Base-by-base conservation (phyloP, 2,329 filamentous ascomycete genomes). In the Trichoderma breve region DNA sequence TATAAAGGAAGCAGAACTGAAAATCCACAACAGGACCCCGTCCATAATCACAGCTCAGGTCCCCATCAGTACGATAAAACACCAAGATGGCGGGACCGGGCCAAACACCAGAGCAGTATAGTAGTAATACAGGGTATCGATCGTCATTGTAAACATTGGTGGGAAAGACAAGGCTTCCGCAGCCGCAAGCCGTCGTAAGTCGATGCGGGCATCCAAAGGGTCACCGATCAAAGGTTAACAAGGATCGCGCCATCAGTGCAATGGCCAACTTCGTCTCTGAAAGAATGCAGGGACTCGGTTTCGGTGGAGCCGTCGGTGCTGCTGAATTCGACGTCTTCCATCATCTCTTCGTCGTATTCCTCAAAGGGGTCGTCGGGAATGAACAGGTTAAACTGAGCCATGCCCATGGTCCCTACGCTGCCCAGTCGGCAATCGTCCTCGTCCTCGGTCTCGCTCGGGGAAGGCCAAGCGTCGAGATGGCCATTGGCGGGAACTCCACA, bases 261-360 rank as follows among this genome's bases (percentile, higher is more conserved):
- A 39, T 76, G 47, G 11, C 11, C 47, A 51, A 51, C 47, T 24
- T 51, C 47, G 47, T 21, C n/a, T 51, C 47, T 51, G 47, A 51
- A 51, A 9, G 47, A 12, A 11, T 21, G 18, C 4, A 6, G 28
- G 57, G 28, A 60, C 6, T 60, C 57, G 55, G 15, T 18, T 18
- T 74, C 75, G 47, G 58, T 60, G 4, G 57, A 61, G n/a, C 63
- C 67, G 47, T 67, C 73, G 55, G 73, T 74, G 70, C 73, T 74
- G 73, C 74, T 74, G 36, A 72, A 53, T 18, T 76, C 74, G 58
- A 74, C 73, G 43, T 78, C 77, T 39, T 76, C 76, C 76, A 80
- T 76, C 73, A 78, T 76, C 73, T 83, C 80, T 69, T 83, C 82
- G 73, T 83, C 81, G 75, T 82, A 82, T 53, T 83, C 81, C 73